Base-by-base conservation (phyloP, 306 rosid genomes). In the Quercus agrifolia region DNA sequence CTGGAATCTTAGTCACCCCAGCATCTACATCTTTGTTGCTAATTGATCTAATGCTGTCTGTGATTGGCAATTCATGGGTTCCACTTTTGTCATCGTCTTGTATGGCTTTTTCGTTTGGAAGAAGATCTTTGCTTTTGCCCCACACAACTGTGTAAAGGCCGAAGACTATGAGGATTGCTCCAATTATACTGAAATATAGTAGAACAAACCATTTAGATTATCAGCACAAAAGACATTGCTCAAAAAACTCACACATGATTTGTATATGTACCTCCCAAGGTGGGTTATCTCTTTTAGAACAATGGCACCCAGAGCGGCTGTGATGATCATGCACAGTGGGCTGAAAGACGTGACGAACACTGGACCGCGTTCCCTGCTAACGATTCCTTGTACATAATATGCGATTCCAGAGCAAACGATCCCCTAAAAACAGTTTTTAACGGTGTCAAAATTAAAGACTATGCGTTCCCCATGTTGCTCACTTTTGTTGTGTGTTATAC, bases 81-180 rank as follows among this genome's bases (percentile, higher is more conserved):
- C 51, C 85, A 2, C 52, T 79, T 81, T 88, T 88, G 70, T 77
- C 87, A 75, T 55, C 55, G 5, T 68, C 17, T 3, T 14, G 5
- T 5, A 12, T 66, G 1, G 67, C 87, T 51, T 8, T 74, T 73
- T 73, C 55, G 74, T 28, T 76, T 11, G 17, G 9, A 17, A 74
- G 81, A 59, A 74, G 81, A 59, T 95, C 99, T 84, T 88, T 95
- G 89, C 94, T 90, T 84, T 95, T 93, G 0, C 96, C 99, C 99
- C 99, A 95, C 31, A 95, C 99, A 76, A 93, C 96, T 5, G 92
- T 89, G 91, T 95, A 95, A 44, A 95, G 96, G 19, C 99, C 99
- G 12, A 70, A 56, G 21, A 95, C 98, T 62, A 95, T 95, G 23
- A 95, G 38, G 77, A 95, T 59, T 3, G 99, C 97, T 74, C 99